Base-by-base conservation (phyloP, 192 early-diverging fungal species). In the Linnemannia zychae region DNA sequence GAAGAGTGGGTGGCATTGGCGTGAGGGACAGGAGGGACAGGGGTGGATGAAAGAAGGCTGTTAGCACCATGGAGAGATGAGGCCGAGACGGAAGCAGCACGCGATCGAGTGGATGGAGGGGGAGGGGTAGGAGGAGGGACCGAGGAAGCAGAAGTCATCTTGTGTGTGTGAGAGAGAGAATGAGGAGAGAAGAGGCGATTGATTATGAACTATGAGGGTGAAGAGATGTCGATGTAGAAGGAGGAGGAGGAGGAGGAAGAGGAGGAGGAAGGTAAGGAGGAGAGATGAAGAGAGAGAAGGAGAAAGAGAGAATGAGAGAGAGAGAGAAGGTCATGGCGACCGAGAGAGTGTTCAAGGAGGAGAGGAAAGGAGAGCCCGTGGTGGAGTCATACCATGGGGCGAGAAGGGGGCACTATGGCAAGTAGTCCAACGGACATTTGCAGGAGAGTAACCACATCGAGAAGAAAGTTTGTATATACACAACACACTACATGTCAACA, bases 1-100 rank as follows among this genome's bases (percentile, higher is more conserved):
- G 80, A 82, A 20, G 85, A 82, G 40, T 81, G 80, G 33, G 80
- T 87, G 0, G 85, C 79, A 24, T 48, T 57, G 22, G 84, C 48
- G 22, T 52, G 67, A 46, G 79, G 60, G 13, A 75, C 48, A 49
- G 83, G 72, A 7, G 78, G 78, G 1, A 68, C 33, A 6, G 49
- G 34, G 13, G 72, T 69, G 7, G 74, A 49, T 18, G 72, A 7
- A 24, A 48, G 20, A 38, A 28, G 22, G 22, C 34, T 13, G 31
- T 31, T 18, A 36, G 63, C 16, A 22, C 53, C 68, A 36, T 71
- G 60, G 53, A 67, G 20, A 17, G 76, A 73, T 31, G 81, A 34
- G 33, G 66, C 67, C 15, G 83, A 85, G 44, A 85, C 37, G 34
- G 83, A 85, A 0, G 73, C 74, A 50, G 77, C 31, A 9, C 83